phyloP scores from a whole-genome alignment of 2,329 filamentous ascomycete genomes.

The Leptographium flavum region DNA sequence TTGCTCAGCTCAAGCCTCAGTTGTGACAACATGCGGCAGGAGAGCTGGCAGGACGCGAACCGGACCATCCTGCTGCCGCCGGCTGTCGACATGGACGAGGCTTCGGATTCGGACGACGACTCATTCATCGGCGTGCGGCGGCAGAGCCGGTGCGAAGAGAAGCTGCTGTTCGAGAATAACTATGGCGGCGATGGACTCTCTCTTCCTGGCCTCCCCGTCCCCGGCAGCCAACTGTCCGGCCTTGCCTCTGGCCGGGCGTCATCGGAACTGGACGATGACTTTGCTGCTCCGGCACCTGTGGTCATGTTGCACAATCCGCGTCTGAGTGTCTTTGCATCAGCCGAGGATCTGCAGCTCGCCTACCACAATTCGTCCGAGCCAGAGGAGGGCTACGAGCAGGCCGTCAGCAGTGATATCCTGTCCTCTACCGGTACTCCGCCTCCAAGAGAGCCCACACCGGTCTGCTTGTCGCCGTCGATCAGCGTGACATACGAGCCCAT shows the following conservation, averaged over 20 bases:
- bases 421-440: background rate
- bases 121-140: slow-evolving; percentile 14
- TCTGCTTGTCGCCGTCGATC: too few species aligned
- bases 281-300: slow-evolving; percentile 2
- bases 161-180: slow-evolving; percentile 21
- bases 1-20: background rate
- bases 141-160: slow-evolving; percentile 19
- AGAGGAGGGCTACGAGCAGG: background rate
- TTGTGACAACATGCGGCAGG: background rate
- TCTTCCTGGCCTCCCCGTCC: too few species aligned
- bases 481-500: too few species aligned
- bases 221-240: slow-evolving; percentile 20
- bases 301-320: background rate
- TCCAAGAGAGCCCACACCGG: background rate
- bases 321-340: background rate
- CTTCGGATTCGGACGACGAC: slow-evolving; percentile 22
- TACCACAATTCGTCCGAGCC: background rate
- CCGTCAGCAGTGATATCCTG: background rate
- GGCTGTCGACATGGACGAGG: slow-evolving; percentile 19
- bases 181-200: slow-evolving; percentile 21
- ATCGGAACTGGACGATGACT: slow-evolving; percentile 5
- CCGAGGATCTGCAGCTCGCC: background rate
- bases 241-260: slow-evolving; percentile 8
- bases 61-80: background rate
- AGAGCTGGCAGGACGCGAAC: background rate